Evolutionary conservation across 1,284 basidiomycete species (phyloP), one percentile per base, ranked within the genome.

Genomic region (Apiotrichum gamsii): DNA sequence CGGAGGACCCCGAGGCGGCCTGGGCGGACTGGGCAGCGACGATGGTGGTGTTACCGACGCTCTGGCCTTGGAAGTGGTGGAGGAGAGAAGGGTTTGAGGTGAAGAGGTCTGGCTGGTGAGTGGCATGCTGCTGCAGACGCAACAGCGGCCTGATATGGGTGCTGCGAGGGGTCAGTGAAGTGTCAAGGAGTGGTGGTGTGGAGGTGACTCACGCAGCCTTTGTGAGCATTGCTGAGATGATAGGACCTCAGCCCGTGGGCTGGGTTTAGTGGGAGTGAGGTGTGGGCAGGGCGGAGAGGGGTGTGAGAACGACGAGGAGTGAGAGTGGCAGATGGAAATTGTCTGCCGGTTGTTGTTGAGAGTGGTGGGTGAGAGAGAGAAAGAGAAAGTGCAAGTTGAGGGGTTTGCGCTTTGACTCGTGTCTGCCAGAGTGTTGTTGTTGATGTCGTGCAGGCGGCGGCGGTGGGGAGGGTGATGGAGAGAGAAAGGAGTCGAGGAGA

Each of bases 61-160:
- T 60, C 11, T 53, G 45, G 25, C 53, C 54, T 15, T 68, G 62
- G 41, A 71, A 63, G 41, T 70, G 68, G 51, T 71, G 69, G n/a
- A 69, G 58, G 33, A 72, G 56, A 30, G 61, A 66, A 38, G 70
- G 65, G 57, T 74, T 74, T 20, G 67, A 60, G 32, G 72, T 68
- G 59, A 74, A 74, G 35, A 69, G 64, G 39, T 72, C 68, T 15
- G 69, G 65, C 35, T 56, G 53, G 45, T 47, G 8, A 28, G 6
- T 44, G 1, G 53, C 44, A 41, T 45, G 42, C 54, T 57, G 41
- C 24, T 56, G 59, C 24, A 68, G 59, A 24, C 67, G 71, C 52
- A 70, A 58, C 43, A 70, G 57, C 10, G 71, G 69, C 31, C 71
- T 66, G 48, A 72, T 58, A 52, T 70, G 67, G 36, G 62, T 59